Evolutionary conservation across 371 early-diverging fungal genomes (phyloP).

Genomic region (Mucor mucedo): DNA sequence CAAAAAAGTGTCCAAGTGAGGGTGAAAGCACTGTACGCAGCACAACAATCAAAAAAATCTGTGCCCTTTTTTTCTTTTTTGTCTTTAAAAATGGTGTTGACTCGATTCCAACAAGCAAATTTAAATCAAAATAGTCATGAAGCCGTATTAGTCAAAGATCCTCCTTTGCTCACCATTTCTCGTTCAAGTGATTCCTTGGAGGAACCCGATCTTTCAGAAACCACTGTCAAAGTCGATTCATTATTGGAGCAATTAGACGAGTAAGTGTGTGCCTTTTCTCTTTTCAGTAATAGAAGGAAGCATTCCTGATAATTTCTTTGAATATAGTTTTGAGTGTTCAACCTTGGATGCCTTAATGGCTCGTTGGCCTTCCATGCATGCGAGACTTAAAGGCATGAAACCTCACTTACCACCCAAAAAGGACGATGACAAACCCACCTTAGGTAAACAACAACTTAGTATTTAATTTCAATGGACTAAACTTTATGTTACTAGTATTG

Average conservation of each 20-base stretch:
- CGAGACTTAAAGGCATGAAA: slow-evolving; percentile 47
- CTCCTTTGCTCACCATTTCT: slow-evolving; percentile 37
- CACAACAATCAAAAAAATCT: background rate
- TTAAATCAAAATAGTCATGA: slow-evolving; percentile 26
- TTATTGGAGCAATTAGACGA: slow-evolving; percentile 50
- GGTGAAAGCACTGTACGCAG: too few relatives aligned
- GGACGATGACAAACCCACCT: slow-evolving; percentile 41
- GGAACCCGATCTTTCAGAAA: slow-evolving; percentile 18
- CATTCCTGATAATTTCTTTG: background rate
- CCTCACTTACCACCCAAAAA: slow-evolving; percentile 53
- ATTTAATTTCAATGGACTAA: background rate
- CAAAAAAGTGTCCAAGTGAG: too few relatives aligned
- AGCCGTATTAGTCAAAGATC: slow-evolving; percentile 30
- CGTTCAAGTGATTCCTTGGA: slow-evolving; percentile 35
- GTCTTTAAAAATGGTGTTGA: slow-evolving; percentile 32
- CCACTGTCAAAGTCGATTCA: slow-evolving; percentile 36
- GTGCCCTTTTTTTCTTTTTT: slow-evolving; percentile 4
- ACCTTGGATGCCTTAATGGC: slow-evolving; percentile 49
- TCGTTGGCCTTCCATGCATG: slow-evolving; percentile 53
- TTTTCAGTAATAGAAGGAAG: background rate
- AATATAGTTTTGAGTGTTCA: slow-evolving; percentile 48
- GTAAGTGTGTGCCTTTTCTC: slow-evolving; percentile 19
- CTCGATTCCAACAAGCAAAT: slow-evolving; percentile 39
- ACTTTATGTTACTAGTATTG: slow-evolving; percentile 27
- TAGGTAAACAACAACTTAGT: slow-evolving; percentile 33